Base-by-base conservation (phyloP, 768 basidiomycete species). In the Leccinum ochraceum region DNA sequence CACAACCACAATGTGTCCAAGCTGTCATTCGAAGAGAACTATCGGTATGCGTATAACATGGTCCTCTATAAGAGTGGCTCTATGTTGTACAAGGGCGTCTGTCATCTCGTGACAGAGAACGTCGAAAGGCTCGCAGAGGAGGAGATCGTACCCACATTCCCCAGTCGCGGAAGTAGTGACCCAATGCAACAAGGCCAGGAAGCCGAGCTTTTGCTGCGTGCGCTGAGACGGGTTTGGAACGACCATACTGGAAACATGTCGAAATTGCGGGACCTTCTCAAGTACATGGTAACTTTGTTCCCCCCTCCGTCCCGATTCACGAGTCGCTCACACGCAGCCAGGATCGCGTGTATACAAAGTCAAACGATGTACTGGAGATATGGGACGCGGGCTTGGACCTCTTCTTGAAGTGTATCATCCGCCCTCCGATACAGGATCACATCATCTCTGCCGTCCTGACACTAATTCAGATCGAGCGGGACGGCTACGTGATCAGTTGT, bases 41-140 rank as follows among this genome's bases (percentile, higher is more conserved):
- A 97, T 73, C 84, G 96, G 48, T 94, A 90, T 72, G 94, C 89
- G 20, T 97, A 97, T 77, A 94, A 95, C 71, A 87, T 98, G 84
- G 95, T 97, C 5, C 83, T 97, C 4, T 83, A 88, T 69, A 92
- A 91, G 72, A 83, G 89, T 56, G 94, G 94, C 3, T 87, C 89
- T 59, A 85, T 83, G 76, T 80, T 99, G 24, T 98, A 98, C 76
- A 86, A 87, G 37, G 95, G 95, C 5, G 86, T 96, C 49, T 87
- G 80, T 59, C 76, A 81, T 51, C 85, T 98, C 34, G 85, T 99
- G 48, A 78, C 83, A 11, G 87, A 92, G 67, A 92, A 99, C 70
- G 83, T 99, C 39, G 86, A 94, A 56, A 77, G 81, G 48, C 84
- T 98, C 44, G 94, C 94, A 3, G 75, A 81, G 52, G 82, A 87